Base-by-base conservation (phyloP, 352 stramenopile genomes). In the Phytophthora ohioensis region DNA sequence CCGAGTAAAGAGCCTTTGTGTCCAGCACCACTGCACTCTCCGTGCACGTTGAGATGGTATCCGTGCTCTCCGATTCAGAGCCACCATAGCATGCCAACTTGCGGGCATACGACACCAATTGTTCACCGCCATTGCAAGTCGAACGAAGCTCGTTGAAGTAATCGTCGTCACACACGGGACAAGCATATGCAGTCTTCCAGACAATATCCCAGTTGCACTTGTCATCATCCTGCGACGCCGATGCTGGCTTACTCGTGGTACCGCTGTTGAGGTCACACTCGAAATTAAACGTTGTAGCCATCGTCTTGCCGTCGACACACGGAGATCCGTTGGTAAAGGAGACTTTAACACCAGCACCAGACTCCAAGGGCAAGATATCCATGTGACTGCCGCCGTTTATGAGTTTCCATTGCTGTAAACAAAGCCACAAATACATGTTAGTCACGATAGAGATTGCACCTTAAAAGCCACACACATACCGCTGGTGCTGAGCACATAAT, bases 101-200 rank as follows among this genome's bases (percentile, higher is more conserved):
- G 47, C 67, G 80, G 32, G 68, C 70, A 59, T 91, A 94, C 9
- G 81, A 83, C 8, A 92, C 73, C 21, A 85, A 79, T 38, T 92
- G 87, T 57, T 85, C 68, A 3, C 85, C 85, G 2, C 63, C 80
- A 5, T 78, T 82, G 55, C 87, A 94, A 12, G 80, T 75, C 1
- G 87, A 88, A 21, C 85, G 84, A 27, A 88, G 66, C 47, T 94
- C 84, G 32, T 69, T 76, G 39, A 92, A 92, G 64, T 85, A 92
- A 13, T 75, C 73, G 17, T 80, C 69, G 5, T 90, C 77, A 45
- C 87, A 94, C 5, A 92, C 71, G 0, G 87, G 87, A 43, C 87
- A 94, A 34, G 84, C 87, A 45, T 87, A 91, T 34, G 82, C 75
- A 8, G 87, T 91, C 59, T 80, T 81, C 87, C 87, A 94, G 10